Percentiles rank a stretch among this genome's conserved stretches.
Conservation (phyloP, 129 eudicot species). For the Oenanthe sinensis region DNA sequence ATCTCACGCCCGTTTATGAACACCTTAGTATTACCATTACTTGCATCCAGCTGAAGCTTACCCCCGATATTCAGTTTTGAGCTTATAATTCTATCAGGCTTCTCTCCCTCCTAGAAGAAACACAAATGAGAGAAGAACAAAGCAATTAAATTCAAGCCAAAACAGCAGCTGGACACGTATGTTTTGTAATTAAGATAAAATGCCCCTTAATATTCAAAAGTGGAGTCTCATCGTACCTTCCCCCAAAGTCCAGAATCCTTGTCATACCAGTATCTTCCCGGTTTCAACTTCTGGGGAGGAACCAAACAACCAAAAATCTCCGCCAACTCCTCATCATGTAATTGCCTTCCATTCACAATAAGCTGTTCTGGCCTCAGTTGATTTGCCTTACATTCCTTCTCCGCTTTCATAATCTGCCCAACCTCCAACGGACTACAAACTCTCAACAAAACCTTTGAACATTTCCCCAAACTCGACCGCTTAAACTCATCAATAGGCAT, state of each 20-base stretch:
- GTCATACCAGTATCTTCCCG: slow-evolving; percentile 50
- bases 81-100: slow-evolving; percentile 45
- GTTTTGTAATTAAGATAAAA: not conserved
- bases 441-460: slow-evolving; percentile 25
- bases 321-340: slow-evolving; percentile 27
- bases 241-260: slow-evolving; percentile 52
- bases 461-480: slow-evolving; percentile 29
- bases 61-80: slow-evolving; percentile 37
- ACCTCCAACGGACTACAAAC: slow-evolving; percentile 33
- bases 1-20: slow-evolving; percentile 43
- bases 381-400: slow-evolving; percentile 31
- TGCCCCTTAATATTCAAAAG: not conserved
- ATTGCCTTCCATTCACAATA: slow-evolving; percentile 35
- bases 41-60: slow-evolving; percentile 35
- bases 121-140: not conserved
- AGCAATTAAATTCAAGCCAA: not conserved
- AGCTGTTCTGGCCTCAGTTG: slow-evolving; percentile 33
- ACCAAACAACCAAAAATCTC: slow-evolving; percentile 30
- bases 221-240: slow-evolving; percentile 13
- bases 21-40: slow-evolving; percentile 42
- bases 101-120: slow-evolving; percentile 35
- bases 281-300: slow-evolving; percentile 38
- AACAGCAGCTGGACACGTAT: not conserved
- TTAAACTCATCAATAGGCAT: slow-evolving; percentile 22
- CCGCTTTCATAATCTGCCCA: slow-evolving; percentile 39